A percentile compares a stretch with the other conserved stretches of the same genome.
Conservation (phyloP, 1,139 yeast species). For the Suhomyces taliae region DNA sequence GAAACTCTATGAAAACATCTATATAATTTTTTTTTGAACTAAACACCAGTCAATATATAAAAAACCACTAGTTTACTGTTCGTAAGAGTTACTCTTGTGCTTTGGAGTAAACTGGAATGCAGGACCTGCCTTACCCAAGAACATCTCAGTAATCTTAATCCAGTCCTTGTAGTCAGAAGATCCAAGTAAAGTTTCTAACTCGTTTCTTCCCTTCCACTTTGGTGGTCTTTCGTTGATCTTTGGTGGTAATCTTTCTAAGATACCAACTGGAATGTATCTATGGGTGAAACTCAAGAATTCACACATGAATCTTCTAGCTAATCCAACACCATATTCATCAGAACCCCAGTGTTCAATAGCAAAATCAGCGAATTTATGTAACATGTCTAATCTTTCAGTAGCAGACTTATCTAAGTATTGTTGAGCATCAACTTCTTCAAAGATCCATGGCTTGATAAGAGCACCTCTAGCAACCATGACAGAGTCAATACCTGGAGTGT, state of each 20-base stretch:
- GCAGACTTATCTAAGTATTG: slow-evolving; percentile 90
- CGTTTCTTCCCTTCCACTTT: slow-evolving; percentile 91
- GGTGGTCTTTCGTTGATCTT: slow-evolving; percentile 93
- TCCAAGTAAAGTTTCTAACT: slow-evolving; percentile 85
- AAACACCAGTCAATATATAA: too few relatives aligned
- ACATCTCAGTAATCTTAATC: slow-evolving; percentile 97
- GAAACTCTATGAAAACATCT: too few relatives aligned
- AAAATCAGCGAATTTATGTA: slow-evolving; percentile 66
- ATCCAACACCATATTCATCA: slow-evolving; percentile 89
- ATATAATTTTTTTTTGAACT: too few relatives aligned
- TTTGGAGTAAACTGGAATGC: slow-evolving; percentile 83
- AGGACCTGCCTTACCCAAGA: slow-evolving; percentile 80
- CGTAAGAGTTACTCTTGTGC: slow-evolving; percentile 87
- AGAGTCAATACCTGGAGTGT: slow-evolving; percentile 74
- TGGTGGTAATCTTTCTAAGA: slow-evolving; percentile 85
- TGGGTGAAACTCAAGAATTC: slow-evolving; percentile 94
- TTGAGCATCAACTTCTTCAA: slow-evolving; percentile 87
- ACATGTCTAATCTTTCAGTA: slow-evolving; percentile 78
- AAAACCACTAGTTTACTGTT: slow-evolving; percentile 13
- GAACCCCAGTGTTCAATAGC: slow-evolving; percentile 98
- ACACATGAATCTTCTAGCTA: slow-evolving; percentile 87
- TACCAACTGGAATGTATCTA: slow-evolving; percentile 91
- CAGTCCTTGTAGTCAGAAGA: slow-evolving; percentile 86
- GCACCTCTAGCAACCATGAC: slow-evolving; percentile 99
- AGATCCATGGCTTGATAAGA: slow-evolving; percentile 96